Evolutionary conservation across 2,329 filamentous ascomycete species (phyloP), one percentile per base, ranked within the genome.

Genomic region (Trichophyton verrucosum): DNA sequence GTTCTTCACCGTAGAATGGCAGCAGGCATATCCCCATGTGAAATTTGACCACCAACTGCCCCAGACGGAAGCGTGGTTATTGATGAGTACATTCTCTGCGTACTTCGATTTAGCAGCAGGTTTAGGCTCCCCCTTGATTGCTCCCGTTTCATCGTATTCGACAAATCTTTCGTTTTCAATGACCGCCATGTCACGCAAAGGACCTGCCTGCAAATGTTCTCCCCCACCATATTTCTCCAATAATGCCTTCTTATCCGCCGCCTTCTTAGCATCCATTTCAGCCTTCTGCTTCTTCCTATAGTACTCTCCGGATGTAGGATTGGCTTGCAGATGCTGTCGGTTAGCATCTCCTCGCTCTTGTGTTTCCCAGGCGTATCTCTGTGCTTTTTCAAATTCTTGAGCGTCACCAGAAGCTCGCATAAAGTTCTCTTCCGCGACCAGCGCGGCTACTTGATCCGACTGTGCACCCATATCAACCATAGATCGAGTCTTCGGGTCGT

Each of bases 31-130:
- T 1, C 94, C 94, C 94, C 94, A 99, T 74, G 87, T 83, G 76
- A 96, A 97, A 70, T 89, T 86, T 59, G 85, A 83, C 94, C 94
- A 99, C 94, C 94, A 99, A 69, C 91, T 96, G 57, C 94, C 94
- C 89, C 91, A 99, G 2, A 96, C 86, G 0, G 87, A 86, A 2
- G 84, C 90, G 75, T 99, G 94, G 70, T 99, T 99, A 77, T 95
- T 92, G 72, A 87, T 82, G 60, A 88, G 77, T 0, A 96, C 80
- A 68, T 99, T 90, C 70, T 99, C 94, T 3, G 86, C 76, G 70
- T 99, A 99, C 72, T 96, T 97, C 46, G 90, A 95, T 72, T 88
- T 92, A 58, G 86, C 87, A 59, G 82, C 81, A 60, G 83, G 83
- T 71, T 86, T 88, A 0, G 86, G 86, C 27, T 84, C 84, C n/a